Percentiles rank a stretch among this genome's conserved stretches.
phyloP scores from a whole-genome alignment of 1,139 yeast genomes.

The Geotrichum carabidarum region DNA sequence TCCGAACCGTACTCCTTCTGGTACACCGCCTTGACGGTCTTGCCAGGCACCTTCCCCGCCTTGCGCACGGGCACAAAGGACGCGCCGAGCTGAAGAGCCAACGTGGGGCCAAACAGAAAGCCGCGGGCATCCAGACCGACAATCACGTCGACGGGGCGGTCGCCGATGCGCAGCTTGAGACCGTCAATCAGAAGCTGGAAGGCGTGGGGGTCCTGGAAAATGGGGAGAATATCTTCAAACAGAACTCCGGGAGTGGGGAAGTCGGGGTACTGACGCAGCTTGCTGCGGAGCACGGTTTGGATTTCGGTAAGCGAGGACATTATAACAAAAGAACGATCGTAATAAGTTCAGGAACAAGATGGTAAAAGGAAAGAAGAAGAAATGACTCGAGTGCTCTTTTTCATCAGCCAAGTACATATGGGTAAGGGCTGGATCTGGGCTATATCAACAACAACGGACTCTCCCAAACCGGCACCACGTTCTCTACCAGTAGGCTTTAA shows the following conservation, averaged over 20 bases:
- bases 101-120: constrained; percentile 88
- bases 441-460: background rate
- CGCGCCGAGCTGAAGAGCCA: constrained; percentile 82
- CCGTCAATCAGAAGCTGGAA: constrained; percentile 80
- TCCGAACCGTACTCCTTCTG: constrained; percentile 89
- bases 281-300: constrained; percentile 27
- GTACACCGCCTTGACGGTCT: constrained; percentile 64
- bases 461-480: background rate
- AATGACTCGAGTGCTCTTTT: no score
- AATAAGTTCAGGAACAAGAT: background rate
- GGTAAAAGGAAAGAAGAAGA: background rate
- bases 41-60: constrained; percentile 92
- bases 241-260: constrained; percentile 91
- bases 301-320: constrained; percentile 19
- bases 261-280: constrained; percentile 69
- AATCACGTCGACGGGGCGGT: constrained; percentile 71
- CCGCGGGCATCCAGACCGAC: constrained; percentile 97
- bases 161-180: constrained; percentile 67
- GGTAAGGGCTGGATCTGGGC: no score
- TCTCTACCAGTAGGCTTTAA: background rate
- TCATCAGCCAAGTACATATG: background rate
- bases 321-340: background rate
- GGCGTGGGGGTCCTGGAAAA: constrained; percentile 73
- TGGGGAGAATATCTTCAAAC: constrained; percentile 93
- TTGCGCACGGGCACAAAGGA: constrained; percentile 95